A percentile compares a stretch with the other conserved stretches of the same genome.
Evolutionary conservation across 2,329 filamentous ascomycete genomes (phyloP).

Genomic region (Fusarium algeriense): DNA sequence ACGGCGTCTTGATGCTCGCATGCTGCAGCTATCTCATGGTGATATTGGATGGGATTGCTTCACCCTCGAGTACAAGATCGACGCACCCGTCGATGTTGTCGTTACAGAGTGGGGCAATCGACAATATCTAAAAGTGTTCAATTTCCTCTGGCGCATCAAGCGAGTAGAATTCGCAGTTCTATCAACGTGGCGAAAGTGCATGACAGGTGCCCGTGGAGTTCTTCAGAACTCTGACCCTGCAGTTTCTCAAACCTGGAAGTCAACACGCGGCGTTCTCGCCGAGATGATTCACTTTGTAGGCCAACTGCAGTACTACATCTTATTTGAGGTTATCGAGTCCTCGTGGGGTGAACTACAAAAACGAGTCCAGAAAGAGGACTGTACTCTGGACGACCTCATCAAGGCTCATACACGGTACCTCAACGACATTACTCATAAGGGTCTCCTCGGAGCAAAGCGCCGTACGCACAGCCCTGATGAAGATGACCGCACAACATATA

Average conservation of each 20-base stretch:
- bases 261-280: constrained; percentile 85
- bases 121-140: constrained; percentile 99
- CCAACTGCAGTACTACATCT: constrained; percentile 97
- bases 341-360: constrained; percentile 93
- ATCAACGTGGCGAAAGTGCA: constrained; percentile 93
- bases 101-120: constrained; percentile 95
- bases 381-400: constrained; percentile 95
- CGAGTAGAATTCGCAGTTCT: constrained; percentile 94
- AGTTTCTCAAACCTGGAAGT: constrained; percentile 87
- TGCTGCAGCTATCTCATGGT: constrained; percentile 95
- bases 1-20: constrained; percentile 92
- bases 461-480: constrained; percentile 60
- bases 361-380: constrained; percentile 84
- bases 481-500: constrained; percentile 82
- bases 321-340: constrained; percentile 98
- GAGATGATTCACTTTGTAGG: constrained; percentile 99
- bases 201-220: constrained; percentile 94
- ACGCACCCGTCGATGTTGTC: constrained; percentile 95
- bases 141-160: constrained; percentile 98
- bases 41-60: constrained; percentile 99
- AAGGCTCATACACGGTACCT: constrained; percentile 91
- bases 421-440: constrained; percentile 94
- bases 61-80: constrained; percentile 98
- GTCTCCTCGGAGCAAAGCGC: constrained; percentile 81
- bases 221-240: constrained; percentile 78